Conservation (phyloP, 2,329 filamentous ascomycete species). For the Nemania diffusa region DNA sequence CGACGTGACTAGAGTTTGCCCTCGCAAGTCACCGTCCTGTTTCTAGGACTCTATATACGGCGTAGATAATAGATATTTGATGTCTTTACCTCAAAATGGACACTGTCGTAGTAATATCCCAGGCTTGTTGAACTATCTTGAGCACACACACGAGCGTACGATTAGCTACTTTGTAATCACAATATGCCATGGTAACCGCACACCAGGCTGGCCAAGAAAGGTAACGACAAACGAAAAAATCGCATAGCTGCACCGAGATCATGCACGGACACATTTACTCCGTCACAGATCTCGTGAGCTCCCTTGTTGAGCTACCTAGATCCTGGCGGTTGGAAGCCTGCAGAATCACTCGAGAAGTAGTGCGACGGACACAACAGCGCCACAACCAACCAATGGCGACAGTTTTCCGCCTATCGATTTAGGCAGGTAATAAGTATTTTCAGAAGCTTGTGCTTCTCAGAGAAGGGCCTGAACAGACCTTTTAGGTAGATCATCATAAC, state of each 20-base stretch:
- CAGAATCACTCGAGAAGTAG: slow-evolving; percentile 45
- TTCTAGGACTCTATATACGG: neutral
- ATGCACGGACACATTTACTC: slow-evolving; percentile 46
- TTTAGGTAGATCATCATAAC: neutral
- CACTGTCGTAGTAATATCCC: neutral
- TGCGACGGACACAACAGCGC: slow-evolving; percentile 44
- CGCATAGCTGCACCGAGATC: slow-evolving; percentile 48
- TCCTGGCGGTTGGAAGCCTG: slow-evolving; percentile 47
- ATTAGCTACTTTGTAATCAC: neutral
- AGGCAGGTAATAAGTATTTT: slow-evolving; percentile 2
- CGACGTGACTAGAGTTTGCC: neutral
- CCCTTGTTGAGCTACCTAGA: slow-evolving; percentile 40
- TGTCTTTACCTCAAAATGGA: neutral
- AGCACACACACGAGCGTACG: slow-evolving; percentile 35
- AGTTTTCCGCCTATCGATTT: neutral
- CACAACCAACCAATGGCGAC: slow-evolving; percentile 25
- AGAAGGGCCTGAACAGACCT: neutral
- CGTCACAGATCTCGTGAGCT: slow-evolving; percentile 49
- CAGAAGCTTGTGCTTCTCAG: neutral
- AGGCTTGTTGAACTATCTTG: neutral
- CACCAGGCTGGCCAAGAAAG: slow-evolving; percentile 45
- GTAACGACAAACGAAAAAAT: slow-evolving; percentile 50
- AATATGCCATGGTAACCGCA: slow-evolving; percentile 1
- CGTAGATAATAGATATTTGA: neutral
- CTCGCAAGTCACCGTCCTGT: neutral